phyloP scores from a whole-genome alignment of 345 rosid species.

The Anastatica hierochuntica region DNA sequence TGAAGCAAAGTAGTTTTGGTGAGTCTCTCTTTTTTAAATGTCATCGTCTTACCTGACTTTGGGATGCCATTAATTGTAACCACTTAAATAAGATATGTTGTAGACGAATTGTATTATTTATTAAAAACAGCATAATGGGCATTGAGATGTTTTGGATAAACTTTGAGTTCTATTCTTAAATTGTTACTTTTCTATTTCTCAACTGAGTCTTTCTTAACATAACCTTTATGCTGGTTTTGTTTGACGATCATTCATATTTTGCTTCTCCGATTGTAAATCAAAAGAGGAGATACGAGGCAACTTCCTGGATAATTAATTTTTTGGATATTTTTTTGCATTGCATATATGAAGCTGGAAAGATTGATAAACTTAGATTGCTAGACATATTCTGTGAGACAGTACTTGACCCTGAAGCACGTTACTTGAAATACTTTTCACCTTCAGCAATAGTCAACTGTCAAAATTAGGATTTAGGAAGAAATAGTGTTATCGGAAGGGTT shows the following conservation, averaged over 20 bases:
- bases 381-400: slow-evolving; percentile 84
- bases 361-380: slow-evolving; percentile 44
- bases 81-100: background rate
- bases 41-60: background rate
- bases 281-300: background rate
- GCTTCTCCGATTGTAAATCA: background rate
- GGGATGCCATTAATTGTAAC: slow-evolving; percentile 1
- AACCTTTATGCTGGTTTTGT: background rate
- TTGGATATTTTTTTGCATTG: slow-evolving; percentile 39
- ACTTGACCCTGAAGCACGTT: slow-evolving; percentile 57
- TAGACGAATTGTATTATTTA: background rate
- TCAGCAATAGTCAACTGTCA: slow-evolving; percentile 10
- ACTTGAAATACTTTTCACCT: slow-evolving; percentile 29
- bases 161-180: no score
- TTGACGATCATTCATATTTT: slow-evolving; percentile 1
- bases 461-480: slow-evolving; percentile 23
- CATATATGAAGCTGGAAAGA: slow-evolving; percentile 61
- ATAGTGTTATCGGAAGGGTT: slow-evolving; percentile 35
- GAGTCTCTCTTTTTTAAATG: slow-evolving; percentile 22
- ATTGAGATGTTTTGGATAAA: no score
- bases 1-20: slow-evolving; percentile 77
- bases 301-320: slow-evolving; percentile 3
- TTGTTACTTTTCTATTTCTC: background rate
- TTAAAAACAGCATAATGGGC: background rate
- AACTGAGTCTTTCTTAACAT: background rate